Evolutionary conservation across 352 stramenopile genomes (phyloP), one percentile per base, ranked within the genome.

Genomic region (Nothophytophthora sp.): DNA sequence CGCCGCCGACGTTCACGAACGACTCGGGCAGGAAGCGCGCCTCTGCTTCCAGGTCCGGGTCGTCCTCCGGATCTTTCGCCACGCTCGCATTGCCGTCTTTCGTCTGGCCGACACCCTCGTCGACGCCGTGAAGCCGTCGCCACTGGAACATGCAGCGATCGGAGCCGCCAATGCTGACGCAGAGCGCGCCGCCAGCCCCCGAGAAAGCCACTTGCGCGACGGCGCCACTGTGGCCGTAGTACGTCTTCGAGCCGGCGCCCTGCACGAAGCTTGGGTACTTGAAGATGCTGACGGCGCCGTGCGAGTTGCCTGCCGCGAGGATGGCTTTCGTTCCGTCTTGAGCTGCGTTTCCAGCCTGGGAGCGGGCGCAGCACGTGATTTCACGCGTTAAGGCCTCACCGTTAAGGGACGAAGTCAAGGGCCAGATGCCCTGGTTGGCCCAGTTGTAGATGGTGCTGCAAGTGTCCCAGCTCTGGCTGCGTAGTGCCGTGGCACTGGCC

Each of bases 381-480:
- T 76, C 47, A 6, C 76, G 52, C 5, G 35, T 43, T 11, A 61
- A 42, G n/a, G 43, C 39, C 12, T 66, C 40, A 10, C 50, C 50
- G 22, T 61, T 46, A 2, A 55, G 50, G 1, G 62, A 40, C 11
- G 67, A 70, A 1, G 47, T 63, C 18, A 67, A 52, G 0, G 73
- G 70, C 75, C 80, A 93, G 13, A 80, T 40, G 8, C 78, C 82
- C 35, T 89, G 82, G 47, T 90, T 91, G 13, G 37, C 75, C 82
- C 82, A 93, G 59, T 91, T 91, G 70, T 81, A 90, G 27, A 90
- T 59, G 0, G 76, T 90, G 12, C 63, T 65, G 47, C 80, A 91
- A 13, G 76, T 81, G 15, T 86, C 72, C 82, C 82, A 93, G 15
- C 67, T 74, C 11, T 87, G 74, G 24, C 89, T 83, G 38, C 74